Base-by-base conservation (phyloP, 2,329 filamentous ascomycete species). In the Dactylonectria macrodidyma region DNA sequence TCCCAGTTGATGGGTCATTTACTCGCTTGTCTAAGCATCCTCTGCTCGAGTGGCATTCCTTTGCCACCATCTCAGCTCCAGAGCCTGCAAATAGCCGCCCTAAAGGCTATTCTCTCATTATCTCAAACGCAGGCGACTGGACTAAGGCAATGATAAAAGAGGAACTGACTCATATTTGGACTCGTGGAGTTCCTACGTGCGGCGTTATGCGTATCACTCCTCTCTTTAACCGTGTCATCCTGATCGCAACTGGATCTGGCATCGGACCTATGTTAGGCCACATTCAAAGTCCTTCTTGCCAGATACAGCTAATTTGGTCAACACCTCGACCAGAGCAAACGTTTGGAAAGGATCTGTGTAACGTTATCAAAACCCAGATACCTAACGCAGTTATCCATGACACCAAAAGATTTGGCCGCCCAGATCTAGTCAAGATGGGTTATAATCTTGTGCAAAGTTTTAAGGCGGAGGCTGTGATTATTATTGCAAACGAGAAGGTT, bases 81-180 rank as follows among this genome's bases (percentile, higher is more conserved):
- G 78, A 82, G 60, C 59, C 77, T 22, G 30, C 68, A 57, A 52
- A 71, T 70, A 58, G 69, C 64, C 14, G 75, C 52, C 59, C 71
- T 58, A 66, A 73, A 9, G 90, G 88, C 7, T 94, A 91, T 80
- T 93, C 91, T 0, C 84, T 92, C 33, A 82, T 94, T 50, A 86
- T 94, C 33, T 93, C 91, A 47, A 91, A 91, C 72, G 92, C 91
- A 1, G 92, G 92, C 11, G 92, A 94, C 81, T 95, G 92, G 92
- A 95, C 92, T 0, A 83, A 83, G 33, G 82, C 85, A n/a, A 86
- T 88, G 41, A 93, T 94, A 78, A 81, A 86, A 56, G 82, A 86
- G 47, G 88, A 88, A 1, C 91, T 91, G 1, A 85, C 82, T 0
- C 80, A 87, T 41, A 82, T 94, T 50, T 94, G 90, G 90, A 88